Base-by-base conservation (phyloP, 108 stramenopile species). In the Nitzschia sp. region DNA sequence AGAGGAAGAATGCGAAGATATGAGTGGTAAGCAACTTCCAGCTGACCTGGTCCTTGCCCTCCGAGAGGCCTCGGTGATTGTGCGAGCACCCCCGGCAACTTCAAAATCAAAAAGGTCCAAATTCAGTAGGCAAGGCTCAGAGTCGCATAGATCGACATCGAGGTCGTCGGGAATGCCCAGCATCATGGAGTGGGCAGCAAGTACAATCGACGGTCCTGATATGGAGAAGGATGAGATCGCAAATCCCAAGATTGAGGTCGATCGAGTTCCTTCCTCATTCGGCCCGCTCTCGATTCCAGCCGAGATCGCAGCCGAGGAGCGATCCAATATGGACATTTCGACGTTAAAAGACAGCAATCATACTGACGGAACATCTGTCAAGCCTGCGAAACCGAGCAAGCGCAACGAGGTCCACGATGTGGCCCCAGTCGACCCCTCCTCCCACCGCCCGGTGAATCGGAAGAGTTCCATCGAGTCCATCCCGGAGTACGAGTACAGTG, bases 111-210 rank as follows among this genome's bases (percentile, higher is more conserved):
- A 53, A 27, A 25, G 67, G 26, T 26, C 65, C 1, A 46, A 48
- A 18, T 21, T 68, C 13, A 68, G 25, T 13, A 46, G 25, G 23
- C 67, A 68, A 57, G 38, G 55, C 27, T 68, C 67, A 9, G 67
- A 27, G 0, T 66, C 65, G 23, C 42, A 57, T 29, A 18, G 67
- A 30, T 68, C 67, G 9, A 42, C 55, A 8, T 68, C 67, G 2
- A 46, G 67, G 24, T 68, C 67, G 1, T 68, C 67, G 17, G 67
- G 55, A 55, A 68, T 68, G 67, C 67, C 67, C 17, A 68, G 67
- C 29, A 68, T 68, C 32, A 34, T 36, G 53, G 65, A 66, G 27
- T 48, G 63, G 63, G 36, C 46, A n/a, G 63, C 63, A 46, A 64
- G 63, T 26, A 64, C 45, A 17, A 45, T 47, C n/a, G 5, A 64